Evolutionary conservation across 225 moss, liverwort and hornwort species (phyloP).

Genomic region (Rhytidiadelphus loreus): DNA sequence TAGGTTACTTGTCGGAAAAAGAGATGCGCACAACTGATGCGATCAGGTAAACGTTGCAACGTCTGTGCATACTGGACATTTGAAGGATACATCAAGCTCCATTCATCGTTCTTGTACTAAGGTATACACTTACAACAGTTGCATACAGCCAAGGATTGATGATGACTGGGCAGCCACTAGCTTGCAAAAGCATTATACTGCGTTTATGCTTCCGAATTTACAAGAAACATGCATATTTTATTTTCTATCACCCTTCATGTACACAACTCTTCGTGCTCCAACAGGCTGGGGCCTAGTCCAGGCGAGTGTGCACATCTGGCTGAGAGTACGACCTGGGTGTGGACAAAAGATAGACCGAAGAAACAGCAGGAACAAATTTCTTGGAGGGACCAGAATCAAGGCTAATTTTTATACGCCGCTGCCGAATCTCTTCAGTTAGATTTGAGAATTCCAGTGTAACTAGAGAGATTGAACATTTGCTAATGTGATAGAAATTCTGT

Average conservation of each 20-base stretch:
- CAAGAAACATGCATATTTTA: not conserved
- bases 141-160: not conserved
- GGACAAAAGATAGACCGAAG: not conserved
- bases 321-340: not conserved
- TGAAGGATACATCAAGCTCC: not conserved
- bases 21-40: not conserved
- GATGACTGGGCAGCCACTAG: not conserved
- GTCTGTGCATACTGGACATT: not conserved
- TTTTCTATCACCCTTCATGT: not conserved
- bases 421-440: not conserved
- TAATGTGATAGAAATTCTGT: not conserved
- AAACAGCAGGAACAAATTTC: not conserved
- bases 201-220: not conserved
- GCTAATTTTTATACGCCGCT: not conserved
- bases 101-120: not conserved
- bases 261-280: not conserved
- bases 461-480: not conserved
- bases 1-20: not conserved
- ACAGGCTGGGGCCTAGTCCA: not conserved
- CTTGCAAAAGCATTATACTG: not conserved
- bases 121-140: not conserved
- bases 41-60: not conserved
- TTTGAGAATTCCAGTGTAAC: not conserved
- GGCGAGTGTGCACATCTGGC: not conserved
- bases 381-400: not conserved